Evolutionary conservation across 2,329 filamentous ascomycete species (phyloP), one percentile per base, ranked within the genome.

Genomic region (Nigrograna mackinnonii): DNA sequence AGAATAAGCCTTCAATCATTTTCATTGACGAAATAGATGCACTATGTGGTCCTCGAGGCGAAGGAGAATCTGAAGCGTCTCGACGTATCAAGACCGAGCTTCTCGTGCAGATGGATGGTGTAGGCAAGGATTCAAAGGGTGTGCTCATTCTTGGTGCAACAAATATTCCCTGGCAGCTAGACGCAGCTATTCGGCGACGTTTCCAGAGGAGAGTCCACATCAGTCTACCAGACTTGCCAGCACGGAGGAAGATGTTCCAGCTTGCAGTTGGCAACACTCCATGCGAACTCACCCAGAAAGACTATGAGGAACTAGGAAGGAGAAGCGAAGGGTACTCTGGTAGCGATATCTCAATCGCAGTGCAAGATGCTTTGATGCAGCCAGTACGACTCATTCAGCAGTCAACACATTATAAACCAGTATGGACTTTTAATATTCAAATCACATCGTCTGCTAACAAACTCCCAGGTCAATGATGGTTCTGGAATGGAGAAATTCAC

Each of bases 21-120:
- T 97, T 97, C 74, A 96, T 97, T 63, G 92, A 97, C 68, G 92
- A 97, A 71, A 91, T 97, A 50, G 94, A 99, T 68, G 94, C 94
- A 4, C 84, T 99, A 2, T 97, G 94, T 65, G 94, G 94, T 0
- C 91, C 92, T 6, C 84, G 94, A 61, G 84, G 84, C 35, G 94
- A 99, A 78, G 94, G 94, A 66, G 95, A 99, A 75, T 96, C 91
- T 2, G 94, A 99, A 77, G 94, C 95, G 1, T 96, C 91, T 39
- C 83, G 94, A 47, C 87, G 94, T 67, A 99, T 99, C 79, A 99
- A 99, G 75, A 99, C 94, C 1, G 94, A 99, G 71, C 84, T 99
- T 62, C 84, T 99, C 12, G 92, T 99, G 14, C 94, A 99, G 71
- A 99, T 99, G 94, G 94, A 99, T 60, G 95, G 94, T 72, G 94